Evolutionary conservation across 805 yeast species (phyloP), one percentile per base, ranked within the genome.

Genomic region (Metschnikowia lochheadii): DNA sequence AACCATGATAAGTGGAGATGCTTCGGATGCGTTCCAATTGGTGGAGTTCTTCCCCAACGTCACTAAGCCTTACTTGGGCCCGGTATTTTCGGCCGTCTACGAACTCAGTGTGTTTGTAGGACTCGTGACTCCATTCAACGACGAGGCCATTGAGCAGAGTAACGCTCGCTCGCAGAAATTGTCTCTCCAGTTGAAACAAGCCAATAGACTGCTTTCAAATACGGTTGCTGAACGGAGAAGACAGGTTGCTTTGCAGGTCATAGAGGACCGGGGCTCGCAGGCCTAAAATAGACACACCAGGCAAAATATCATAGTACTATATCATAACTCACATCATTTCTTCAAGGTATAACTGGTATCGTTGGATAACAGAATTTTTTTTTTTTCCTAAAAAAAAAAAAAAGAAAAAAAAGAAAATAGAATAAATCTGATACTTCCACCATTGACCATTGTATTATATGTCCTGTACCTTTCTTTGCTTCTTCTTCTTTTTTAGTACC

Each of bases 11-110:
- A 68, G 83, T 10, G 97, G 97, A 36, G 97, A 90, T 65, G 96
- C 97, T 0, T 84, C 94, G 0, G 97, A 91, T 57, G 86, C 92
- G 1, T 91, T 91, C 72, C 83, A 87, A 49, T 76, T 91, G 54
- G 83, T 84, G 32, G 85, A 85, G 59, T 89, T 91, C 64, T 91
- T 91, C 81, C 97, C 97, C 0, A 81, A 76, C 44, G 63, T 78
- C 1, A 34, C 78, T 2, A 80, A 81, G 49, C 79, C 81, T 2
- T 54, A 77, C 23, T 63, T 89, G 44, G 70, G 73, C 33, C 80
- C 82, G 1, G 58, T 83, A 0, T 83, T 84, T 53, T 64, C 71
- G 46, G 56, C 59, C 15, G 34, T 65, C 11, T 72, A 74, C 58
- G 73, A 70, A 43, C 48, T 65, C n/a, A 51, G 64, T 18, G 75